Conservation (phyloP, 1,139 yeast genomes). For the Pichia sp. region DNA sequence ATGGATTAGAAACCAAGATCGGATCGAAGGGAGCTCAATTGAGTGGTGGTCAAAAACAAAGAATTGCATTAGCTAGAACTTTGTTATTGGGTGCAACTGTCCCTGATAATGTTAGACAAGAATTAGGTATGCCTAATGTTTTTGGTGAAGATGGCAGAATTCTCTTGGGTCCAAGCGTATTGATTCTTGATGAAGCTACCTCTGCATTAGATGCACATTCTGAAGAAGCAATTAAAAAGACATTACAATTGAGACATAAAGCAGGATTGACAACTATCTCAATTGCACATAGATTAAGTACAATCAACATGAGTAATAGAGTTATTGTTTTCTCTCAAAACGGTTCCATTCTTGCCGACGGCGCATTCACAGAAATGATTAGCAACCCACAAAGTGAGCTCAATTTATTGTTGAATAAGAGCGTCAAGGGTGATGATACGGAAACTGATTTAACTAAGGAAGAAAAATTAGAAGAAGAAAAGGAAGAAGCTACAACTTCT, state of each 20-base stretch:
- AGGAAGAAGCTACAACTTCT: not conserved
- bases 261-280: slow-evolving; percentile 84
- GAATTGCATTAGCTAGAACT: slow-evolving; percentile 83
- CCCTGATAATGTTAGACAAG: slow-evolving; percentile 7
- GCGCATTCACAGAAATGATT: slow-evolving; percentile 62
- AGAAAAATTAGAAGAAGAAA: slow-evolving; percentile 14
- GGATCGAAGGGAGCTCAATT: slow-evolving; percentile 88
- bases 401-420: slow-evolving; percentile 59
- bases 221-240: slow-evolving; percentile 77
- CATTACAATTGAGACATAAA: slow-evolving; percentile 49
- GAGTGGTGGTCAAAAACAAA: slow-evolving; percentile 87
- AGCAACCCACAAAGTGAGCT: slow-evolving; percentile 63
- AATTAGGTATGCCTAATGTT: slow-evolving; percentile 8
- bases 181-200: slow-evolving; percentile 80
- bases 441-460: slow-evolving; percentile 23
- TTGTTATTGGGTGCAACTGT: slow-evolving; percentile 47
- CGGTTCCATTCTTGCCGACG: slow-evolving; percentile 81
- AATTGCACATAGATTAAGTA: slow-evolving; percentile 87
- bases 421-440: slow-evolving; percentile 28
- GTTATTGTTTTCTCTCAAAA: slow-evolving; percentile 72
- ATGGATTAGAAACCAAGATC: slow-evolving; percentile 76
- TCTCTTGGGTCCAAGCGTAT: slow-evolving; percentile 54
- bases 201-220: slow-evolving; percentile 80
- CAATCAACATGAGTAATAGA: slow-evolving; percentile 78
- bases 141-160: slow-evolving; percentile 24